Evolutionary conservation across 495 filamentous ascomycete species (phyloP).

Genomic region (Aspergillus cristatus): DNA sequence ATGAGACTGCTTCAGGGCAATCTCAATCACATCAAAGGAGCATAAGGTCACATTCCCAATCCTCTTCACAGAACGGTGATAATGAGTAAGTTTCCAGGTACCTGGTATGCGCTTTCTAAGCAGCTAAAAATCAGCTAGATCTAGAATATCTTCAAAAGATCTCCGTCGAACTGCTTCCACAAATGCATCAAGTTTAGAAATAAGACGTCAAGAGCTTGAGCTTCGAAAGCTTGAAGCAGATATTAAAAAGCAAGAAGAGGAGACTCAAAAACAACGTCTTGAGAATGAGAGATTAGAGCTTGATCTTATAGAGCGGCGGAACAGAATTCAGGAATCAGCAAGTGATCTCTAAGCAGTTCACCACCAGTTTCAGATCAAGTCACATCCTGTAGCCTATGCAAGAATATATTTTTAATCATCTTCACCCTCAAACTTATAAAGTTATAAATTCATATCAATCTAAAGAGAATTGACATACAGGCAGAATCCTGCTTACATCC

Average conservation of each 20-base stretch:
- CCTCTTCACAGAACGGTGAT: neutral
- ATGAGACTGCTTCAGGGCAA: neutral
- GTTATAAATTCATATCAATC: too few relatives aligned
- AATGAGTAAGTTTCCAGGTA: too few relatives aligned
- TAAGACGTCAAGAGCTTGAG: slow-evolving; percentile 6
- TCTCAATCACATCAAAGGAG: neutral
- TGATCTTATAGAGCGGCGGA: slow-evolving; percentile 5
- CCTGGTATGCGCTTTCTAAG: neutral
- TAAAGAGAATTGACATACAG: too few relatives aligned
- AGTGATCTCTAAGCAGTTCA: too few relatives aligned
- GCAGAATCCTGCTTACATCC: too few relatives aligned
- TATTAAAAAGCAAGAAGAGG: too few relatives aligned
- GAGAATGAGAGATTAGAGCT: slow-evolving; percentile 5
- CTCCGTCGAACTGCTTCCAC: neutral
- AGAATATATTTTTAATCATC: too few relatives aligned
- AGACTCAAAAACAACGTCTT: neutral
- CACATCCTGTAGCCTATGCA: too few relatives aligned
- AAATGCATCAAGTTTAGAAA: slow-evolving; percentile 1
- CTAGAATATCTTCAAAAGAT: neutral
- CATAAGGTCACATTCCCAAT: neutral
- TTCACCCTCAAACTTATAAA: too few relatives aligned
- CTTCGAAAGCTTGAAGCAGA: slow-evolving; percentile 1
- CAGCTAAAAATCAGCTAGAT: slow-evolving; percentile 2
- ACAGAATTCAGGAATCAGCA: slow-evolving; percentile 14
- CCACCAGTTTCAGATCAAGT: too few relatives aligned